These are phyloP conservation scores for Periconia macrospinosa DNA, from an alignment of 2,329 filamentous ascomycete genomes.

Conservation along the genomic window DNA sequence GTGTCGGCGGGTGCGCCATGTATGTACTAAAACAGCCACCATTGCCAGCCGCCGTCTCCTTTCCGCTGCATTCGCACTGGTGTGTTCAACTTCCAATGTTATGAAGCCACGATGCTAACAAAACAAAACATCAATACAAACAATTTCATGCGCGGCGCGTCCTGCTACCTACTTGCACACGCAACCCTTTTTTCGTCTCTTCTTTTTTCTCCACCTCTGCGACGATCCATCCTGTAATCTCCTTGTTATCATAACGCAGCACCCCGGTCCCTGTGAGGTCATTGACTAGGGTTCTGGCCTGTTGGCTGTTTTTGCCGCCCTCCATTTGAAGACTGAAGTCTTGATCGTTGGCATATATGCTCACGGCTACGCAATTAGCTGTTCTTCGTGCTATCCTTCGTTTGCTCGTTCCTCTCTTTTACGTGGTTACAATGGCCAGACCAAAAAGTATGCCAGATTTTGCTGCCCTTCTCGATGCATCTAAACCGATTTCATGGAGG, in stretches of 20 bases:
- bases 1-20: neutral
- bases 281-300: conserved; percentile 37
- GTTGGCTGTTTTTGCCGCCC: conserved; percentile 9
- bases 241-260: neutral
- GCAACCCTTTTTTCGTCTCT: neutral
- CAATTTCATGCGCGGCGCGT: neutral
- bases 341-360: neutral
- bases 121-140: neutral
- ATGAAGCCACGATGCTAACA: neutral
- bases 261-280: conserved; percentile 17
- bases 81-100: neutral
- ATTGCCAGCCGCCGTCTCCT: conserved; percentile 1
- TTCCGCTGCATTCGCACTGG: conserved; percentile 6
- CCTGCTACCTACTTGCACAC: neutral
- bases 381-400: neutral
- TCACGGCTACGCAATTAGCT: neutral
- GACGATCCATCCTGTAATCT: neutral
- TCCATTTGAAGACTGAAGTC: conserved; percentile 3
- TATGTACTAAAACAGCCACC: conserved; percentile 13
- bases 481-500: conserved; percentile 22
- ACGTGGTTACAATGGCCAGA: conserved; percentile 21
- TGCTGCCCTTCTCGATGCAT: conserved; percentile 32
- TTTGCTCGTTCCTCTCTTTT: neutral
- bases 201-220: neutral
- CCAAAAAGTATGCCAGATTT: conserved; percentile 42